Percentiles rank a stretch among this genome's conserved stretches.
phyloP scores from a whole-genome alignment of 2,329 filamentous ascomycete genomes.

The Malbranchea cinnamomea region DNA sequence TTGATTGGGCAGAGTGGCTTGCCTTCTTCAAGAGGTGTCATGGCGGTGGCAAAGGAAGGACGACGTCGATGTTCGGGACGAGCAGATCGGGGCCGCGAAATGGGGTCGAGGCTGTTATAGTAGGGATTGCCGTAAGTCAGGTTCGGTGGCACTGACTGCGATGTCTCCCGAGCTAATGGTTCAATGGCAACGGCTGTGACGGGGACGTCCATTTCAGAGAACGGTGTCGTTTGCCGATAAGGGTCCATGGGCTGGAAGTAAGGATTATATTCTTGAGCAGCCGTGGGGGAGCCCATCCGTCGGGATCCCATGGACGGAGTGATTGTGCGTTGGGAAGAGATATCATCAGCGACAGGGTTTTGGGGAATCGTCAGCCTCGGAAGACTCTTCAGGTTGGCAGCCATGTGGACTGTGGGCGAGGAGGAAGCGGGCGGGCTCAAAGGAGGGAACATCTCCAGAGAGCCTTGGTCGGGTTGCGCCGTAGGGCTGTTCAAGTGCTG shows the following conservation, averaged over 20 bases:
- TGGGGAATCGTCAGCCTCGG: slow-evolving; percentile 43
- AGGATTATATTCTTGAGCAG: slow-evolving; percentile 37
- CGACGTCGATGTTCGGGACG: slow-evolving; percentile 20
- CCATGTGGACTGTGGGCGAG: slow-evolving; percentile 26
- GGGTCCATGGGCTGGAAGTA: slow-evolving; percentile 30
- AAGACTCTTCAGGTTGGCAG: slow-evolving; percentile 38
- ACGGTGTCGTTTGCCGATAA: slow-evolving; percentile 53
- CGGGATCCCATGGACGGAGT: slow-evolving; percentile 15
- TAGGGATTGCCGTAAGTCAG: slow-evolving; percentile 56
- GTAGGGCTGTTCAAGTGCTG: slow-evolving; percentile 41
- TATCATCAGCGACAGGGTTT: slow-evolving; percentile 15
- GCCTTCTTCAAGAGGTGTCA: slow-evolving; percentile 18
- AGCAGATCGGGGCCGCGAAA: slow-evolving; percentile 31
- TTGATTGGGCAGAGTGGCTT: slow-evolving; percentile 17
- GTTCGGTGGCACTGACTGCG: slow-evolving; percentile 84
- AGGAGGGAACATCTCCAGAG: slow-evolving; percentile 44
- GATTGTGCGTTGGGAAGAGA: slow-evolving; percentile 17
- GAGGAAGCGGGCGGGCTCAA: slow-evolving; percentile 15
- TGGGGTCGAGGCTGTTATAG: slow-evolving; percentile 25
- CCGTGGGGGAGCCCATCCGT: slow-evolving; percentile 12
- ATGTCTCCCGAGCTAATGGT: slow-evolving; percentile 61
- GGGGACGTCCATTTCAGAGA: slow-evolving; percentile 82
- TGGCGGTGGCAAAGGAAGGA: slow-evolving; percentile 13
- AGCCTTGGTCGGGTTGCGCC: slow-evolving; percentile 22
- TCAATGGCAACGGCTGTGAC: slow-evolving; percentile 57